Evolutionary conservation across 1,139 yeast genomes (phyloP), one percentile per base, ranked within the genome.

Genomic region (Yarrowia galli): DNA sequence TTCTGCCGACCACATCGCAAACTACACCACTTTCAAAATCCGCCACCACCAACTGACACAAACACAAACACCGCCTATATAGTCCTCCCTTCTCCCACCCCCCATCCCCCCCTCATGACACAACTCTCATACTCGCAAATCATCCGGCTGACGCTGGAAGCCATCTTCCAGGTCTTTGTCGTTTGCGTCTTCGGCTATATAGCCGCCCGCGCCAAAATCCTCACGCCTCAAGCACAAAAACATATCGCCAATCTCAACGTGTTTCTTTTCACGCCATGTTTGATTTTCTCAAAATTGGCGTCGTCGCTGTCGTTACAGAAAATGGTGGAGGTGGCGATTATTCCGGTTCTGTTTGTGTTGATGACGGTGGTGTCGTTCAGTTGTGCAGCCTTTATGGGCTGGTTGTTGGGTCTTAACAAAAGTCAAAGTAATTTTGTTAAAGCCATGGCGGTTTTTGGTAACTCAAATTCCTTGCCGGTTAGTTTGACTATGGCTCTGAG

Each of bases 391-490:
- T 67, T 83, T 42, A 82, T 85, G 46, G 81, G 88, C 10, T 74
- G 79, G 36, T 68, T 84, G 38, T 77, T 89, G 70, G 76, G 77
- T 9, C 81, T 91, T 73, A 87, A 87, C 71, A 82, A 80, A 45
- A 86, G 90, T 1, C 96, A 91, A 76, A 74, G 88, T 10, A 89
- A 90, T 78, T 91, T 89, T 74, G 96, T 91, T 63, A 89, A 92
- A 28, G 96, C 96, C 8, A 90, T 91, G 95, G 91, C 92, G 0
- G 96, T 89, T 18, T 91, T 91, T 78, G 96, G 96, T 65, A 91
- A 91, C 77, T 88, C 92, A 51, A 89, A 89, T 74, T 78, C 78
- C 48, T 76, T 77, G 68, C 83, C 82, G 2, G 96, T 89, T n/a
- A 89, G 92, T 6, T 81, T 88, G 69, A 89, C 93, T 5, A 82